phyloP scores from a whole-genome alignment of 306 rosid genomes.

The Pyrus betulifolia region DNA sequence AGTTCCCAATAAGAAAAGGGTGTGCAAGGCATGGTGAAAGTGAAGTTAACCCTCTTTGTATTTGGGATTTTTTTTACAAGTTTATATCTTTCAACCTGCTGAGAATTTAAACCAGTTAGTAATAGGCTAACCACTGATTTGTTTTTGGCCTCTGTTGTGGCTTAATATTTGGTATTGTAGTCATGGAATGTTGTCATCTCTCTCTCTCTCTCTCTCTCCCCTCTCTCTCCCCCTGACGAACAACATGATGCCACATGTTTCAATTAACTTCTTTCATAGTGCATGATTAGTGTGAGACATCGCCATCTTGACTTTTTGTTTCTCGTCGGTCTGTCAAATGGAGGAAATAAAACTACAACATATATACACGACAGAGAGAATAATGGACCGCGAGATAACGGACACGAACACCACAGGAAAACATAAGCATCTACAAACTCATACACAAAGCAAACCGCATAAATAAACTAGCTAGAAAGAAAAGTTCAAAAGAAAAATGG shows the following conservation, averaged over 20 bases:
- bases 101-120: constrained; percentile 2
- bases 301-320: not conserved
- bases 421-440: not conserved
- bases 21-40: not conserved
- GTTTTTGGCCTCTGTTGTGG: constrained; percentile 5
- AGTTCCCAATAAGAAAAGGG: not conserved
- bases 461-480: not conserved
- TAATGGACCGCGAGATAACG: not conserved
- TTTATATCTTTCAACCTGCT: constrained; percentile 15
- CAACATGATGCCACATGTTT: not conserved
- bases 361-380: not conserved
- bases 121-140: constrained; percentile 22
- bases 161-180: not conserved
- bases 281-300: too few species aligned
- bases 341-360: too few species aligned
- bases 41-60: not conserved
- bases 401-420: not conserved
- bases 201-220: not conserved
- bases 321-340: too few species aligned
- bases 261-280: not conserved
- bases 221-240: not conserved
- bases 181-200: not conserved
- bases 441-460: not conserved
- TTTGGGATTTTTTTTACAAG: constrained; percentile 16
- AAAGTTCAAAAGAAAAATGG: not conserved